Percentiles rank a stretch among this genome's conserved stretches.
Conservation (phyloP, 805 yeast species). For the Yarrowia osloensis region DNA sequence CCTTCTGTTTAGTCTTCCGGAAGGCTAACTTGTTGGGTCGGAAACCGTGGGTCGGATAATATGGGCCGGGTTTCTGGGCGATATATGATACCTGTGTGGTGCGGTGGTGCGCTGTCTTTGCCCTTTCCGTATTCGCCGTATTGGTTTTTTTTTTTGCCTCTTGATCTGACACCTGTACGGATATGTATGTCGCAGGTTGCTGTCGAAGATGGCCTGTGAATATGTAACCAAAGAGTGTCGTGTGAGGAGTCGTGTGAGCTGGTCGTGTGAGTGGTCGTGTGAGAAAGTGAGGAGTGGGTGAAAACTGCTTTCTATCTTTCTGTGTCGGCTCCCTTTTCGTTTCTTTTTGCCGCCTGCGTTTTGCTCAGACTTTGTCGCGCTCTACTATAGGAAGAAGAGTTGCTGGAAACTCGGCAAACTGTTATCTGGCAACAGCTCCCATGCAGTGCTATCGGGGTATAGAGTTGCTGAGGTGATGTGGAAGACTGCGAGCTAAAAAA, state of each 20-base stretch:
- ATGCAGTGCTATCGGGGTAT: not conserved
- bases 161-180: not conserved
- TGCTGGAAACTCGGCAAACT: not conserved
- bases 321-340: not conserved
- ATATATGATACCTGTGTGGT: too few species aligned
- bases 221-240: not conserved
- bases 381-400: not conserved
- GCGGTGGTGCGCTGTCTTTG: not conserved
- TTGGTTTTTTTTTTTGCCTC: not conserved
- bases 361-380: not conserved
- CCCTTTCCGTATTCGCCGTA: not conserved
- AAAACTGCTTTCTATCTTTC: too few species aligned
- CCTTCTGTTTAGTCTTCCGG: too few species aligned
- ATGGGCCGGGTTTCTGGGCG: too few species aligned
- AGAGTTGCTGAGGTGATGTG: conserved; percentile 13
- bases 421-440: conserved; percentile 29
- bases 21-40: too few species aligned
- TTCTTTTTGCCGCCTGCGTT: not conserved
- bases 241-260: not conserved
- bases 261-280: not conserved
- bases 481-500: not conserved
- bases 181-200: not conserved
- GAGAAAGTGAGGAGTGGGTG: too few species aligned
- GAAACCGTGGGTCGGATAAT: too few species aligned
- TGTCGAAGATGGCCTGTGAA: not conserved